Evolutionary conservation across 2,329 filamentous ascomycete genomes (phyloP).

Genomic region (Colletotrichum filicis): DNA sequence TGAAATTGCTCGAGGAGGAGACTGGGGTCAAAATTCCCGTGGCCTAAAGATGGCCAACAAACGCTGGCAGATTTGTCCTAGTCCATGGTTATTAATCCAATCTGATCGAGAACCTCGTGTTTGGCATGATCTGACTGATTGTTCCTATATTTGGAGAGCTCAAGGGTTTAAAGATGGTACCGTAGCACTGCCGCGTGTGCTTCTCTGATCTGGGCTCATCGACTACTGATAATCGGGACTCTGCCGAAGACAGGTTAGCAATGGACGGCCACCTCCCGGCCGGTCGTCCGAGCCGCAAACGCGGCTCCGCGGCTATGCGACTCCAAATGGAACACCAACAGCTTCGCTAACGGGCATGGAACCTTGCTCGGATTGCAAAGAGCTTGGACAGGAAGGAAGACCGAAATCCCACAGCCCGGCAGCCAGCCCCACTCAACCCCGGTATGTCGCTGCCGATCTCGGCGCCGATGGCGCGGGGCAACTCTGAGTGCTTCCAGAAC

Average conservation of each 20-base stretch:
- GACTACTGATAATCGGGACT: not conserved
- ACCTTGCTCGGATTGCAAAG: not conserved
- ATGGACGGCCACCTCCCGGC: not conserved
- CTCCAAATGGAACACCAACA: not conserved
- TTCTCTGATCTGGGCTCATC: no score
- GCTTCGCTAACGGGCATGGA: not conserved
- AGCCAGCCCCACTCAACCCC: not conserved
- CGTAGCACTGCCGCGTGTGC: not conserved
- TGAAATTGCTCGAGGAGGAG: constrained; percentile 48
- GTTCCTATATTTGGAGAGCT: not conserved
- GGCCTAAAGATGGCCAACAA: not conserved
- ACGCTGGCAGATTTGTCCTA: not conserved
- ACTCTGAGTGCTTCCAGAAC: no score
- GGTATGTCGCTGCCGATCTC: not conserved
- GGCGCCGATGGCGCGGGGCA: not conserved
- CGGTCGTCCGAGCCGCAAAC: not conserved
- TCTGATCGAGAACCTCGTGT: not conserved
- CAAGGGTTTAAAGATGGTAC: not conserved
- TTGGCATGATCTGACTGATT: not conserved
- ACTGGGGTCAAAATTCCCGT: constrained; percentile 35
- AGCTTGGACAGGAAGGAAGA: not conserved
- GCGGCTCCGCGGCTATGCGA: not conserved
- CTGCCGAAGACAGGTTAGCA: not conserved
- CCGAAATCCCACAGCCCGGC: not conserved
- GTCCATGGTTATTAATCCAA: not conserved